phyloP scores from a whole-genome alignment of 202 grass and related monocot species.

The Panicum hallii region DNA sequence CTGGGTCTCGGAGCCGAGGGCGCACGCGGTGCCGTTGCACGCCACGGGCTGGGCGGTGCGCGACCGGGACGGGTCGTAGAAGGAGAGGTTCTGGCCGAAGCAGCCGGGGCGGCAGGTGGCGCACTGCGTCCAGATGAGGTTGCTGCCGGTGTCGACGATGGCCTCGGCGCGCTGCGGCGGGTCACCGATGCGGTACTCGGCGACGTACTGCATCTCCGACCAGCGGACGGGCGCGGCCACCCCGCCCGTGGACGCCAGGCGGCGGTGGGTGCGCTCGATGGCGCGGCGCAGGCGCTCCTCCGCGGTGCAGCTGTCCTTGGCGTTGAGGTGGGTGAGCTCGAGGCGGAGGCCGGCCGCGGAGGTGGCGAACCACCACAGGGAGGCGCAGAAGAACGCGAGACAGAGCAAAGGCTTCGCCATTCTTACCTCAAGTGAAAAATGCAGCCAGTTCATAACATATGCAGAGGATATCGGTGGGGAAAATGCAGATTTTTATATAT shows the following conservation, averaged over 20 bases:
- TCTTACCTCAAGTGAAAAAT: not conserved
- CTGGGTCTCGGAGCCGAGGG: not conserved
- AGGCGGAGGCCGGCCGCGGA: not conserved
- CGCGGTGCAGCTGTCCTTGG: not conserved
- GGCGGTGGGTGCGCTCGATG: conserved; percentile 16
- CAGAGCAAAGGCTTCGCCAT: conserved; percentile 25
- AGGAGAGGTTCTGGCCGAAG: not conserved
- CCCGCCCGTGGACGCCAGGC: not conserved
- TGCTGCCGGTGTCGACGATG: conserved; percentile 34
- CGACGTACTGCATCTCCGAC: not conserved
- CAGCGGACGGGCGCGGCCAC: not conserved
- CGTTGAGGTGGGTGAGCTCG: conserved; percentile 40
- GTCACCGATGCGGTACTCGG: conserved; percentile 9
- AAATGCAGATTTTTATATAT: too few relatives aligned
- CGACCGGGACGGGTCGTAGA: conserved; percentile 1
- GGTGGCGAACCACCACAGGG: not conserved
- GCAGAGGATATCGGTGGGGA: too few relatives aligned
- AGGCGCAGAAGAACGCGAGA: not conserved
- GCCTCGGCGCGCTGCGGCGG: not conserved
- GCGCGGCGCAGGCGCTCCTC: conserved; percentile 30
- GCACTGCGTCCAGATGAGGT: conserved; percentile 45
- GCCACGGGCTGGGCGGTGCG: not conserved
- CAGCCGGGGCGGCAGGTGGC: not conserved
- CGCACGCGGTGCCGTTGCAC: not conserved
- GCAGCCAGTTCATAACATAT: too few relatives aligned